These are phyloP conservation scores for Alternaria atra DNA, from an alignment of 2,329 filamentous ascomycete genomes.

Conservation along the genomic window DNA sequence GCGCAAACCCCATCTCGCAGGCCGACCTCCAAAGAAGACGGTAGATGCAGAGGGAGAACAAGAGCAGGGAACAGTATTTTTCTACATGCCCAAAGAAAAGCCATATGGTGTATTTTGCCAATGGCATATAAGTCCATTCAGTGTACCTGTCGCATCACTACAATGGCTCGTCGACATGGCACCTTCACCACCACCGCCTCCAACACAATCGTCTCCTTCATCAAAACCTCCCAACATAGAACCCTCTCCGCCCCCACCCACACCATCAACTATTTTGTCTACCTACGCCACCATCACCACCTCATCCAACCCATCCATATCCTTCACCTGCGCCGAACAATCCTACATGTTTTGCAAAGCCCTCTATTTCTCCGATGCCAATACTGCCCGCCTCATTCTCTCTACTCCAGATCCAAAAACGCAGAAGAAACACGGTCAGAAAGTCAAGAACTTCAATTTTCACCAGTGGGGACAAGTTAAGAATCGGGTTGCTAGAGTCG, in stretches of 20 bases:
- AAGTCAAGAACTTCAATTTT: not conserved
- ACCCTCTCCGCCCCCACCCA: not conserved
- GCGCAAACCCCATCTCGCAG: not conserved
- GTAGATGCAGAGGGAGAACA: not conserved
- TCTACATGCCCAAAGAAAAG: conserved; percentile 47
- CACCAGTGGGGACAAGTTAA: not conserved
- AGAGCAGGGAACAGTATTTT: conserved; percentile 16
- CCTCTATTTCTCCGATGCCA: conserved; percentile 26
- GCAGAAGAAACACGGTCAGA: not conserved
- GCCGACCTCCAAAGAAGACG: not conserved
- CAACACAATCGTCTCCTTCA: not conserved
- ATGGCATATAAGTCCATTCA: conserved; percentile 61
- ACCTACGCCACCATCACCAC: not conserved
- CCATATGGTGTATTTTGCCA: conserved; percentile 62
- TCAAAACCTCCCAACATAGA: not conserved
- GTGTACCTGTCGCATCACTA: conserved; percentile 38
- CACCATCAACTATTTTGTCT: not conserved
- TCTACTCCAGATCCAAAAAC: not conserved
- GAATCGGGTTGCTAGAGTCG: not conserved
- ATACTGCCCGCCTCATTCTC: not conserved
- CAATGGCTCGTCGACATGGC: conserved; percentile 12
- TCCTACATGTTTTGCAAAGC: conserved; percentile 30
- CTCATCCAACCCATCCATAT: not conserved
- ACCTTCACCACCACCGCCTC: not conserved
- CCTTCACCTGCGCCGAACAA: conserved; percentile 29